Evolutionary conservation across 75 land plant species (phyloP), one percentile per base, ranked within the genome.

Genomic region (Pinus albicaulis): DNA sequence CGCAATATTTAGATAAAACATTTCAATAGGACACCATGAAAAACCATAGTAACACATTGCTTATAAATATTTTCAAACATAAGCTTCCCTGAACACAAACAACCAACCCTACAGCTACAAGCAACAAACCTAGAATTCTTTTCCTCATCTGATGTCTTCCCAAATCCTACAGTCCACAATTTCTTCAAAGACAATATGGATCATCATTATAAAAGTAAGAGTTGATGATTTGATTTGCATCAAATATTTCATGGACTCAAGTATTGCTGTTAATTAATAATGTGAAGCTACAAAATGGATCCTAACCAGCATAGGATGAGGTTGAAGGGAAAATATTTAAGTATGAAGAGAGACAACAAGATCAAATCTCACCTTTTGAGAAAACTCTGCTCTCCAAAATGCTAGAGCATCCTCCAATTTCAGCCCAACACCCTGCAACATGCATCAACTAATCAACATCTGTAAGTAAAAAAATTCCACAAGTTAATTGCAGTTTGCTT

Each of bases 331-430:
- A 36, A 34, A 10, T n/a, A 23, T 58, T 28, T 19, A 55, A 8
- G 36, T 8, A 31, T 63, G 58, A 0, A 22, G 36, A 73, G 20
- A 58, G n/a, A 41, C 11, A 19, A 10, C 4, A 68, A 44, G 23
- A 68, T 17, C 20, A 68, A 68, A 78, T 38, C 2, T 15, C 34
- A 92, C 98, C 92, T 91, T 94, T 28, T 86, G 81, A 7, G 98
- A 81, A 76, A 94, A 97, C 77, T 95, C 99, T 53, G 90, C 80
- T 73, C 80, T 91, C 99, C 99, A 97, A 61, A 97, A 97, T 59
- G 92, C 91, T 58, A 94, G 81, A 68, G 99, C 99, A 84, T 92
- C 98, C 34, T 96, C 98, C 68, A 97, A 73, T 78, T 88, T 94
- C 86, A 97, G 74, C 3, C 99, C 99, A 41, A 92, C 89, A 73